Conservation (phyloP, 345 rosid species). For the Citrus unshiu region DNA sequence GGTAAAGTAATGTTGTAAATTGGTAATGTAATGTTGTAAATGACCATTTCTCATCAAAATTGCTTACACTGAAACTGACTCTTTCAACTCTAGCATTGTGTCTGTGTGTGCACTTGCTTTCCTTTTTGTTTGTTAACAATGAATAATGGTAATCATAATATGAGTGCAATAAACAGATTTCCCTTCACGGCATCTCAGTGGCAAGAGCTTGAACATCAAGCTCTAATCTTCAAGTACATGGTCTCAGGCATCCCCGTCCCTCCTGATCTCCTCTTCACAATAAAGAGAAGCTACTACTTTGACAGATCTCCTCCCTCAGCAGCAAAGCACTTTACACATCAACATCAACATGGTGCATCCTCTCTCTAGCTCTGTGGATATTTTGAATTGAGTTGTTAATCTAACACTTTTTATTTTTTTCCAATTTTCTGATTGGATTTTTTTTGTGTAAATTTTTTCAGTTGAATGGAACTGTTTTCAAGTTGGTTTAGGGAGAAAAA, state of each 20-base stretch:
- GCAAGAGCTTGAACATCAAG: conserved; percentile 95
- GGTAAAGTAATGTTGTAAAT: too few species aligned
- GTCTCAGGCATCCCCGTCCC: conserved; percentile 72
- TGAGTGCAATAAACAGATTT: conserved; percentile 38
- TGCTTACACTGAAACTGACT: neutral
- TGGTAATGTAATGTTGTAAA: too few species aligned
- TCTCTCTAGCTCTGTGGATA: neutral
- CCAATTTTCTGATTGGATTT: neutral
- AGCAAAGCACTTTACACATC: conserved; percentile 45
- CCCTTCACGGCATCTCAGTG: conserved; percentile 83
- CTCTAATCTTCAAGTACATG: conserved; percentile 77
- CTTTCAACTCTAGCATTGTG: neutral
- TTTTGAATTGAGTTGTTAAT: too few species aligned
- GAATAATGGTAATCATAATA: conserved; percentile 4
- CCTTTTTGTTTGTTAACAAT: neutral
- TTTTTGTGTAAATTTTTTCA: conserved; percentile 8
- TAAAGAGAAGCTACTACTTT: conserved; percentile 53
- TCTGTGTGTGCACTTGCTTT: neutral
- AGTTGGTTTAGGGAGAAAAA: conserved; percentile 70
- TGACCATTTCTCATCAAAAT: too few species aligned
- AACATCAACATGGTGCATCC: conserved; percentile 45
- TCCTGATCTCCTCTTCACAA: conserved; percentile 71
- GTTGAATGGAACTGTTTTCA: conserved; percentile 83
- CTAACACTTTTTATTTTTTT: too few species aligned
- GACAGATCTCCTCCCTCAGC: conserved; percentile 42